Evolutionary conservation across 805 yeast species (phyloP), one percentile per base, ranked within the genome.

Genomic region (Hanseniaspora valbyensis): DNA sequence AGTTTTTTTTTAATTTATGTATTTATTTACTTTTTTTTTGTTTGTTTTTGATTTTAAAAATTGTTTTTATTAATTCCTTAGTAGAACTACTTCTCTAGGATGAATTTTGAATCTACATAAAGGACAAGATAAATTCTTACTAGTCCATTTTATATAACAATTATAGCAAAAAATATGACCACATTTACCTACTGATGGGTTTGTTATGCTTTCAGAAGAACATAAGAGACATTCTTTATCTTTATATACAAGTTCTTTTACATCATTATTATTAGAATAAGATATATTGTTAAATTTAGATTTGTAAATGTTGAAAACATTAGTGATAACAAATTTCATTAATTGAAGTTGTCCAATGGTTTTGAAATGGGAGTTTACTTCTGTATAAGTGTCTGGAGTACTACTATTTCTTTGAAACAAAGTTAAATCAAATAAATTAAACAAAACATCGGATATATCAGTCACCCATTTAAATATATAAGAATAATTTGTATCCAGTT

Each of bases 91-190:
- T 57, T 61, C 63, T 43, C 61, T 62, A 16, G 59, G 56, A 28
- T 52, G 54, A 44, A 65, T 64, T 75, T 81, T 72, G 55, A 82
- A 92, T 49, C 97, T 66, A 61, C 97, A 92, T 25, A 92, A 68
- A 0, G 98, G 97, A 61, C 98, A 90, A 12, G 38, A 34, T 14
- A 43, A 16, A 14, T 34, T 44, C 56, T 88, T 95, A 54, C 86
- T 71, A 53, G 88, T 77, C 97, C 97, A 90, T 57, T 84, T 95
- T 6, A 79, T 72, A 4, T 88, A 78, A 62, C 97, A 90, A 6
- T 70, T 71, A 96, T 97, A 90, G 66, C 98, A 90, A 63, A 85
- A 90, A 14, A 86, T 52, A 63, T 90, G 98, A 0, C 97, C 98
- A 66, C 98, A 90, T 4, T 80, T 76, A 0, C 95, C 87, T 54